A percentile compares a stretch with the other conserved stretches of the same genome.
Conservation (phyloP, 768 basidiomycete species). For the Mycena rosella region DNA sequence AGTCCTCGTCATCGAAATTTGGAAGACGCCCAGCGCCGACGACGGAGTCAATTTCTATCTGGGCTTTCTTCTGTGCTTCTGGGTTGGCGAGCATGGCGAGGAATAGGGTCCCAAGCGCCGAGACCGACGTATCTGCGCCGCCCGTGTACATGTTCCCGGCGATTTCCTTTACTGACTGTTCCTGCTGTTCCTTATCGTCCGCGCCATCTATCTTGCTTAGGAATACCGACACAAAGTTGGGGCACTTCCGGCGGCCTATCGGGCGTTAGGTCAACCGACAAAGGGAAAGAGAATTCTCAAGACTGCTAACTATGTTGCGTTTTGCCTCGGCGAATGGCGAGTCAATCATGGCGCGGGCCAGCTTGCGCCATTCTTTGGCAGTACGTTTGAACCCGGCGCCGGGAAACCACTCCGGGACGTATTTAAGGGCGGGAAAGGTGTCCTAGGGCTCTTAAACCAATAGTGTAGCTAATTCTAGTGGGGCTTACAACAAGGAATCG, state of each 20-base stretch:
- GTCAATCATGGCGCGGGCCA: conserved; percentile 17
- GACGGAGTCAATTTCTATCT: conserved; percentile 48
- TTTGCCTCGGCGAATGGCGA: conserved; percentile 33
- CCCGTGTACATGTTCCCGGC: conserved; percentile 16
- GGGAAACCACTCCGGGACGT: neutral
- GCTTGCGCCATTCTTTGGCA: conserved; percentile 36
- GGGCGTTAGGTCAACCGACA: neutral
- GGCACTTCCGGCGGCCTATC: conserved; percentile 3
- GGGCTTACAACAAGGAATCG: conserved; percentile 32
- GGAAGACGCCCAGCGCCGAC: conserved; percentile 45
- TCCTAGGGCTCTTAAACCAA: neutral
- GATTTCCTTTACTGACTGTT: neutral
- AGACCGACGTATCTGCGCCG: conserved; percentile 16
- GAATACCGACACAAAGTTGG: neutral
- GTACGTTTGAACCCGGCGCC: neutral
- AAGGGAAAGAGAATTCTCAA: neutral
- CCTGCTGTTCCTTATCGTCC: neutral
- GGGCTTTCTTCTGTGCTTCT: conserved; percentile 46
- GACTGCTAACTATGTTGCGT: conserved; percentile 22
- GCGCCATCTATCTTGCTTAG: neutral
- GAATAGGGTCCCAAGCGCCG: conserved; percentile 40
- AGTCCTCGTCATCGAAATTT: conserved; percentile 38
- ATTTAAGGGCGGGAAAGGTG: neutral
- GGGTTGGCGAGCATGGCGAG: conserved; percentile 48
- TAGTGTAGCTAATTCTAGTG: neutral